Conservation (phyloP, 2,329 filamentous ascomycete genomes). For the Calonectria crousiana region DNA sequence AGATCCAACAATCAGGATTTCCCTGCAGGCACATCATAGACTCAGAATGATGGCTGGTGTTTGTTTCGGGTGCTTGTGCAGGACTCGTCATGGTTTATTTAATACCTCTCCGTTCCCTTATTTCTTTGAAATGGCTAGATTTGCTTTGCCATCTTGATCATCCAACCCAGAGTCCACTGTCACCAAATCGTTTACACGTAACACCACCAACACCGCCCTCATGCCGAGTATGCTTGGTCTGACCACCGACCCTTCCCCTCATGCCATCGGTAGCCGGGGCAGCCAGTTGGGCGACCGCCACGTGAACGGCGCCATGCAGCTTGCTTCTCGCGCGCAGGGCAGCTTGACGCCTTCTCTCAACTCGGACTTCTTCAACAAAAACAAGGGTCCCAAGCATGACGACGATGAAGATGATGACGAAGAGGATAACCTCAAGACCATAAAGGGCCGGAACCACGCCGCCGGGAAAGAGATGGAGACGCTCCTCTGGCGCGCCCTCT, state of each 20-base stretch:
- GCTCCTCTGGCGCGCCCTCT: slow-evolving; percentile 45
- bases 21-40: slow-evolving; percentile 36
- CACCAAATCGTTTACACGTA: background rate
- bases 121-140: background rate
- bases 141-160: background rate
- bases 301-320: slow-evolving; percentile 36
- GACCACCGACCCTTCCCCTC: slow-evolving; percentile 41
- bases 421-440: slow-evolving; percentile 44
- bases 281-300: slow-evolving; percentile 32
- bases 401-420: slow-evolving; percentile 38
- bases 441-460: slow-evolving; percentile 43
- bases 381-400: slow-evolving; percentile 37
- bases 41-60: slow-evolving; percentile 16
- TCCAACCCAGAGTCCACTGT: background rate
- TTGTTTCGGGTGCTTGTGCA: slow-evolving; percentile 26
- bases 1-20: slow-evolving; percentile 46
- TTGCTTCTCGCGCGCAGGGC: slow-evolving; percentile 27
- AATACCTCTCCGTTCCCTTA: background rate
- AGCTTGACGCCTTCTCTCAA: slow-evolving; percentile 40
- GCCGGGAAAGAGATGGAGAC: slow-evolving; percentile 47
- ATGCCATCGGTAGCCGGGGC: slow-evolving; percentile 34
- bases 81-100: slow-evolving; percentile 16
- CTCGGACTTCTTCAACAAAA: slow-evolving; percentile 41
- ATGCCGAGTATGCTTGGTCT: slow-evolving; percentile 46
- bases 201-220: slow-evolving; percentile 22